Percentiles rank a stretch among this genome's conserved stretches.
These are phyloP conservation scores for Umbelopsis isabellina DNA, from an alignment of 192 early-diverging fungal species.

Conservation along the genomic window DNA sequence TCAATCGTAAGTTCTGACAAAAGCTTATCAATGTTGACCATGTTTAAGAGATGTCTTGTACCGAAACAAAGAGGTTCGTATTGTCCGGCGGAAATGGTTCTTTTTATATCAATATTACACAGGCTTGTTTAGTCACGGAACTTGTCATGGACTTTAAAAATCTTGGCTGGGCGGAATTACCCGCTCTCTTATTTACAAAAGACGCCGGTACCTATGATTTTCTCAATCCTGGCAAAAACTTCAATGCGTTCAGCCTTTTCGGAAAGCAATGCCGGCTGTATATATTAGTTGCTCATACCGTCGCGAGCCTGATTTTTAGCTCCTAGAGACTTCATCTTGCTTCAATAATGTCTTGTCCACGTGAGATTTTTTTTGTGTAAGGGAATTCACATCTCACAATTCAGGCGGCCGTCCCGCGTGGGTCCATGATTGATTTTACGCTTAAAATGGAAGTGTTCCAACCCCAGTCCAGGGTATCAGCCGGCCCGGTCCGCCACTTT, in stretches of 20 bases:
- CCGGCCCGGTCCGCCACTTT: too few relatives aligned
- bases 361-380: slow-evolving; percentile 3
- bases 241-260: too few relatives aligned
- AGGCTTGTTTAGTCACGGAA: neutral
- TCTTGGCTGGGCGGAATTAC: too few relatives aligned
- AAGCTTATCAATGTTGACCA: slow-evolving; percentile 19
- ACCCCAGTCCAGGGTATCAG: too few relatives aligned
- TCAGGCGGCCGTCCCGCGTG: slow-evolving; percentile 1
- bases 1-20: slow-evolving; percentile 20
- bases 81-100: neutral
- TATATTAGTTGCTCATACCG: neutral
- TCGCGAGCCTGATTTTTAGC: neutral
- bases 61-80: neutral
- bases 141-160: neutral
- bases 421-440: slow-evolving; percentile 13
- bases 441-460: neutral
- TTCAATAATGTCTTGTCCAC: neutral
- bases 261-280: too few relatives aligned
- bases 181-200: too few relatives aligned
- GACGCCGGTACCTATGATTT: too few relatives aligned
- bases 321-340: too few relatives aligned
- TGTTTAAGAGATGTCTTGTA: neutral
- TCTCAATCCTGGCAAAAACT: too few relatives aligned
- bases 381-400: slow-evolving; percentile 1
- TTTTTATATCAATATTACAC: neutral